Base-by-base conservation (phyloP, 495 filamentous ascomycete species). In the Penicillium chermesinum region DNA sequence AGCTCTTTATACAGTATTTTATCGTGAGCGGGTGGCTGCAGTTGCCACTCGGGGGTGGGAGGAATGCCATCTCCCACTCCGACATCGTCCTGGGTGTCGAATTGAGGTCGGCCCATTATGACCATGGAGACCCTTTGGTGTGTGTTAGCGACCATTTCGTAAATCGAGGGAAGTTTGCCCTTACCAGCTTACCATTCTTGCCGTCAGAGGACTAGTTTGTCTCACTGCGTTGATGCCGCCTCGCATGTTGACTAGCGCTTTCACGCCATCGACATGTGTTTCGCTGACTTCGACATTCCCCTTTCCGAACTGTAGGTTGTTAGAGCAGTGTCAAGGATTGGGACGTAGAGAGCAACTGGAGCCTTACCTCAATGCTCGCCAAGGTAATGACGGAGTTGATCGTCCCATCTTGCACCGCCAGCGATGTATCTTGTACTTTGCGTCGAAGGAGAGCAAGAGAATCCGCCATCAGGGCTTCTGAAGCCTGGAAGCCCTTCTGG, bases 371-470 rank as follows among this genome's bases (percentile, higher is more conserved):
- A 21, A 77, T 79, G 7, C 72, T 66, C 27, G 76, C 74, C 49
- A 79, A 50, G 2, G 73, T 77, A 19, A 79, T 70, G 13, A 79
- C 73, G n/a, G 72, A 70, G 44, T 79, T 73, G 61, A 79, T 66
- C 5, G 76, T 79, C 12, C 65, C 74, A 38, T 79, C 74, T 49
- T 77, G 72, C n/a, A 73, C 59, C 13, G 76, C 73, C 1, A 77
- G 49, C 9, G 66, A 66, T 1, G 49, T 39, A 41, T 74, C 55
- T 14, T 65, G 54, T 3, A 79, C 57, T 50, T 73, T 79, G 0
- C 62, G 66, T 33, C 74, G 54, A 1, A 79, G 52, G 21, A 79
- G 46, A 33, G 69, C 50, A 17, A 79, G 69, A 0, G 72, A 76
- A 46, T 79, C 76, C 12, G 62, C 65, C 74, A 77, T 79, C 46